Percentiles rank a stretch among this genome's conserved stretches.
Conservation (phyloP, 2,329 filamentous ascomycete species). For the Scytalidium sp. region DNA sequence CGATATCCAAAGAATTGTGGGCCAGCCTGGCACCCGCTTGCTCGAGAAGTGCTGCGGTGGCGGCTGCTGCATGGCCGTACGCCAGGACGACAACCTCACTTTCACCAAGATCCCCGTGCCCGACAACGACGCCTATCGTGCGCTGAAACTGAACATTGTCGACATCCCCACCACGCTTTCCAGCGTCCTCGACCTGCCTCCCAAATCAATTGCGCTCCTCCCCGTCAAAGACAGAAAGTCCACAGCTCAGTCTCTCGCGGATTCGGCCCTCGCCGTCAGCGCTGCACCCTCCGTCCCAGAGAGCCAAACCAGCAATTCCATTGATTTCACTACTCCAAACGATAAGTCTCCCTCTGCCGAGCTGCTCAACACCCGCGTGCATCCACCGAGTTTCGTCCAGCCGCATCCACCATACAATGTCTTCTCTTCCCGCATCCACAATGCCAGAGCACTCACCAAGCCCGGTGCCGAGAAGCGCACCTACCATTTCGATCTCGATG, state of each 20-base stretch:
- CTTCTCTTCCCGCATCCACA: constrained; percentile 83
- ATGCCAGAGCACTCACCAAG: constrained; percentile 81
- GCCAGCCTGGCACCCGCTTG: constrained; percentile 59
- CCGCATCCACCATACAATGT: constrained; percentile 93
- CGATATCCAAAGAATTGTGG: constrained; percentile 62
- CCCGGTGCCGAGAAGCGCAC: constrained; percentile 92
- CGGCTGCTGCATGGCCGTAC: constrained; percentile 56
- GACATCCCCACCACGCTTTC: constrained; percentile 72
- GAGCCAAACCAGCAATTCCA: constrained; percentile 25
- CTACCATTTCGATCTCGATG: constrained; percentile 95
- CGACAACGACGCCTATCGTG: constrained; percentile 81
- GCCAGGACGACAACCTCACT: constrained; percentile 41
- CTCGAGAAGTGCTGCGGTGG: constrained; percentile 63
- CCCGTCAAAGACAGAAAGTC: constrained; percentile 43
- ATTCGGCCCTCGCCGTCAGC: constrained; percentile 46
- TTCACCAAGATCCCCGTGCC: constrained; percentile 58
- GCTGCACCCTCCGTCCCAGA: constrained; percentile 34
- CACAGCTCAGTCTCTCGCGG: constrained; percentile 38
- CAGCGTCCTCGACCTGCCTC: constrained; percentile 68
- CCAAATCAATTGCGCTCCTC: constrained; percentile 70
- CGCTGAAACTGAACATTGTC: constrained; percentile 72
- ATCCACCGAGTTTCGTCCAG: constrained; percentile 87
- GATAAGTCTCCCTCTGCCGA: constrained; percentile 7
- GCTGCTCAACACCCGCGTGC: constrained; percentile 54
- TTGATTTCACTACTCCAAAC: constrained; percentile 28